phyloP scores from a whole-genome alignment of 352 stramenopile species.

The Aphanomyces stellatus region DNA sequence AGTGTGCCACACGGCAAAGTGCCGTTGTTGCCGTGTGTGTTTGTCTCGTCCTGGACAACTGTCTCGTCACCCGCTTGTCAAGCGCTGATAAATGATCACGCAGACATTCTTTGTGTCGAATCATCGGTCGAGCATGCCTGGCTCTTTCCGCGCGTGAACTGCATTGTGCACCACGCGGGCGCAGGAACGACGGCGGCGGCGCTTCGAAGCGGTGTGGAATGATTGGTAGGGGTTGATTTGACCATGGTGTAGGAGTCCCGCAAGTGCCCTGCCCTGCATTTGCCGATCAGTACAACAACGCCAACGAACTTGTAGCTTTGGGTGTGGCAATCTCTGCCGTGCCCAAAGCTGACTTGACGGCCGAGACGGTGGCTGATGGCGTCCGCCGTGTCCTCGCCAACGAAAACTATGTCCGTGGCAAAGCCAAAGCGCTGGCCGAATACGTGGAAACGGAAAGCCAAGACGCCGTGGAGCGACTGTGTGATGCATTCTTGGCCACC shows the following conservation, averaged over 20 bases:
- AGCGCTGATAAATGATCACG: background rate
- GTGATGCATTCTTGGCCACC: background rate
- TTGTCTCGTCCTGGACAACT: too few species aligned
- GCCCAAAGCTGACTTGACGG: background rate
- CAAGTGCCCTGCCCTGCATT: slow-evolving; percentile 8
- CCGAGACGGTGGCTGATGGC: background rate
- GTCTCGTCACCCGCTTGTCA: slow-evolving; percentile 1
- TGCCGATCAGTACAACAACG: slow-evolving; percentile 9
- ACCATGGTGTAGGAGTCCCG: background rate
- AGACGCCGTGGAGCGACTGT: background rate
- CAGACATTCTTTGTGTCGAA: background rate
- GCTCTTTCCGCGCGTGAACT: slow-evolving; percentile 7
- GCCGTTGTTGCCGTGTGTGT: too few species aligned
- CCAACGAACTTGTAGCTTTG: slow-evolving; percentile 6
- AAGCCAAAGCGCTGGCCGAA: background rate
- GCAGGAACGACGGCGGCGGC: background rate
- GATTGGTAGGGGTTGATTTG: too few species aligned
- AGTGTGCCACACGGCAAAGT: background rate
- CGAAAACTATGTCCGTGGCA: background rate
- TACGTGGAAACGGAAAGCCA: background rate
- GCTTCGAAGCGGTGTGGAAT: background rate
- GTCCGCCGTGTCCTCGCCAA: background rate
- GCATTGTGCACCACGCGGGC: slow-evolving; percentile 12
- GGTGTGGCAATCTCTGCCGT: background rate
- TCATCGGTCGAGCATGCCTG: background rate